Conservation (phyloP, 805 yeast genomes). For the Yarrowia phangngaensis region DNA sequence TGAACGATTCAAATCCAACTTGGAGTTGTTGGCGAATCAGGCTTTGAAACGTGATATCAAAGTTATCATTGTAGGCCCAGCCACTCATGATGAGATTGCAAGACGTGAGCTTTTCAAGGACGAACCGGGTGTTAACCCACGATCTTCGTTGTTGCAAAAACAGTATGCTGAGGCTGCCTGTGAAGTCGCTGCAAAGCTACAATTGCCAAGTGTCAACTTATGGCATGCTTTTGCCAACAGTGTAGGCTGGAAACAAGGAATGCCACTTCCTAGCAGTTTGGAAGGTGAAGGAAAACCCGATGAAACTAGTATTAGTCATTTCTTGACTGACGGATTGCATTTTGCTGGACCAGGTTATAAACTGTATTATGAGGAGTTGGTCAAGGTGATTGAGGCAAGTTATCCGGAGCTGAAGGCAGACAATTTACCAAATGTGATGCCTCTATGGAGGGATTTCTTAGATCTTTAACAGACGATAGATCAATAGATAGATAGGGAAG, state of each 20-base stretch:
- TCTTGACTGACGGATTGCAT: conserved; percentile 58
- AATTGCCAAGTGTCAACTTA: conserved; percentile 58
- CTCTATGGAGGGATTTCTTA: conserved; percentile 36
- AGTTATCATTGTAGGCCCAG: conserved; percentile 62
- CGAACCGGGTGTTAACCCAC: conserved; percentile 42
- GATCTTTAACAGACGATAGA: too few species aligned
- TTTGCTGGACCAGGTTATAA: conserved; percentile 53
- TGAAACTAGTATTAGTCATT: conserved; percentile 27
- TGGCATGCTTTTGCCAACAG: conserved; percentile 46
- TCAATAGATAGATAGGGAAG: too few species aligned
- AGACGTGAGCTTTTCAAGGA: conserved; percentile 15
- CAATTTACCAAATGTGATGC: conserved; percentile 30
- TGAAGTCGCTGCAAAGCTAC: conserved; percentile 45
- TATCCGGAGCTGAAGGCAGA: conserved; percentile 47
- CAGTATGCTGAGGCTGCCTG: conserved; percentile 52
- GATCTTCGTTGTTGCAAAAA: conserved; percentile 47
- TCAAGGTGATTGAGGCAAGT: conserved; percentile 40
- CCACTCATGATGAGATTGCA: conserved; percentile 43
- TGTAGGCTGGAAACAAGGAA: conserved; percentile 44
- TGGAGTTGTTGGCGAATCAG: conserved; percentile 43
- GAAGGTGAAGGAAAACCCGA: conserved; percentile 27
- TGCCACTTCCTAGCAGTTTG: conserved; percentile 30
- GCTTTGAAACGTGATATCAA: conserved; percentile 46
- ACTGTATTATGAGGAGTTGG: conserved; percentile 47
- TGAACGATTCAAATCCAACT: conserved; percentile 49